Percentiles rank a stretch among this genome's conserved stretches.
These are phyloP conservation scores for Amanita rimosa DNA, from an alignment of 768 basidiomycete species.

Conservation along the genomic window DNA sequence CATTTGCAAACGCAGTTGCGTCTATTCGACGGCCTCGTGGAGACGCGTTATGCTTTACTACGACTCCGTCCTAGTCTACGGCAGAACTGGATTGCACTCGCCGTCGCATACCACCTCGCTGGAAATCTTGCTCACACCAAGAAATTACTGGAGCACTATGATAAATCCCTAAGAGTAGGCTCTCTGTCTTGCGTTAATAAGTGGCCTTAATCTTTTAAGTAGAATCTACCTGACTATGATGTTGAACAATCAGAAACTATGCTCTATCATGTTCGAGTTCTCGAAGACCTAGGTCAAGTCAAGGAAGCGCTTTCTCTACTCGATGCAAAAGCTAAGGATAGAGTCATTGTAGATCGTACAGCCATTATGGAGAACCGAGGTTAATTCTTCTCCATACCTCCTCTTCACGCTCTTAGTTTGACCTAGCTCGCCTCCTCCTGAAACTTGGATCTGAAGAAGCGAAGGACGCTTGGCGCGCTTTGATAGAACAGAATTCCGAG, in stretches of 20 bases:
- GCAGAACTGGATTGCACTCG: slow-evolving; percentile 82
- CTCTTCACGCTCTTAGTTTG: slow-evolving; percentile 5
- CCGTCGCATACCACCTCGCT: slow-evolving; percentile 80
- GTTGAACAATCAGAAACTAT: slow-evolving; percentile 76
- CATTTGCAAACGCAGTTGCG: slow-evolving; percentile 84
- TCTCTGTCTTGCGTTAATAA: neutral
- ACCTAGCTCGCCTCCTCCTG: slow-evolving; percentile 65
- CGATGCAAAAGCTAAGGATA: slow-evolving; percentile 51
- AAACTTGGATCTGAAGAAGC: slow-evolving; percentile 60
- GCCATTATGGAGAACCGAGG: slow-evolving; percentile 61
- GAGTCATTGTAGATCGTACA: slow-evolving; percentile 60
- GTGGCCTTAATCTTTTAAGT: neutral
- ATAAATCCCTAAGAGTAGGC: slow-evolving; percentile 58
- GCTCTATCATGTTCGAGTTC: slow-evolving; percentile 61
- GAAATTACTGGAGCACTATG: slow-evolving; percentile 63
- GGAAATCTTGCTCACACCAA: slow-evolving; percentile 62
- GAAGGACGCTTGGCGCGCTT: slow-evolving; percentile 64
- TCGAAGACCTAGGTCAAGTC: slow-evolving; percentile 63
- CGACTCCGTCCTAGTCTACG: slow-evolving; percentile 72
- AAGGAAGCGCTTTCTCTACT: slow-evolving; percentile 50
- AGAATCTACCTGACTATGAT: slow-evolving; percentile 74
- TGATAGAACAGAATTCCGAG: slow-evolving; percentile 84
- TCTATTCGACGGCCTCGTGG: slow-evolving; percentile 64
- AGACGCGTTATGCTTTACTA: slow-evolving; percentile 75
- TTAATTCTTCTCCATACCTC: slow-evolving; percentile 14